Evolutionary conservation across 768 basidiomycete species (phyloP), one percentile per base, ranked within the genome.

Genomic region (Calocybe gangraenosa): DNA sequence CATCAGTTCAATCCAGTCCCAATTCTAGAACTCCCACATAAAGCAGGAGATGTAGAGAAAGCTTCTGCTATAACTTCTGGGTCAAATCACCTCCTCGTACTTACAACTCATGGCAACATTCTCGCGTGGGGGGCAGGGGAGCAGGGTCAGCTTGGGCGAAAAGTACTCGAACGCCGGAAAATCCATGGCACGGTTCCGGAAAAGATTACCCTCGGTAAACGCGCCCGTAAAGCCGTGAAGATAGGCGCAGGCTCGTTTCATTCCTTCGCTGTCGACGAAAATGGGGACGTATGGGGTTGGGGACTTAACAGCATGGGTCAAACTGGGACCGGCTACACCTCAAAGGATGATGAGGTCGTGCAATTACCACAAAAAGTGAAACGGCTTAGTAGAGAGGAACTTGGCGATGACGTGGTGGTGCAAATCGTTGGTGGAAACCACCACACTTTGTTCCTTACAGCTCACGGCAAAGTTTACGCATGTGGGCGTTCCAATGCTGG

Each of bases 231-330:
- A 64, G 70, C 68, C 36, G 81, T 84, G 10, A 68, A 66, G 33
- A 69, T 97, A 49, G 92, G 92, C 3, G 78, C 92, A 0, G 94
- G 95, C 6, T 75, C 76, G 41, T 89, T 82, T 64, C 87, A 90
- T 57, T 94, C 92, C 0, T 97, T 96, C 57, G 94, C 93, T 2
- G 81, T 97, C 46, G 86, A 92, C 60, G 78, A 86, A 42, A 67
- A 73, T 5, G 93, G 92, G 21, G 79, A 76, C 39, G 87, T 95
- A 7, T 97, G 85, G 83, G 92, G 81, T 10, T 97, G 95, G 95
- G 95, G 95, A n/a, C 71, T 93, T 48, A 96, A 98, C 64, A 89
- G 71, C 65, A 87, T 76, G 84, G 93, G 86, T 21, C 88, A 91
- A 64, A 81, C 79, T 1, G 88, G 87, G 23, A 82, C 85, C 0